Evolutionary conservation across 352 stramenopile species (phyloP), one percentile per base, ranked within the genome.

Genomic region (Phytophthora sp.): DNA sequence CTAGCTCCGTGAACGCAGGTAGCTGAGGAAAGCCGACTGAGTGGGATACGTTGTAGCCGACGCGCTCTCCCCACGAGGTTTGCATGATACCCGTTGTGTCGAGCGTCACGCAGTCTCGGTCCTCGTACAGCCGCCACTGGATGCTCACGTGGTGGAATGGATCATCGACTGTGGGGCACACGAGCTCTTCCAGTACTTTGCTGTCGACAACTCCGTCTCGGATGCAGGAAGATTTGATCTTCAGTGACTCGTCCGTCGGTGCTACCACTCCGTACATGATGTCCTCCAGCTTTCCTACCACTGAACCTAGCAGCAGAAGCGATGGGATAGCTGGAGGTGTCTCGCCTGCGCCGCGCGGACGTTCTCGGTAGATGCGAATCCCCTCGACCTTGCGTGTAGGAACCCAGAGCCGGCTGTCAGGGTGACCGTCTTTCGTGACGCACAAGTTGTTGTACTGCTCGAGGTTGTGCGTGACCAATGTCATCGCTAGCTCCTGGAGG

Each of bases 81-180:
- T 55, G 15, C 31, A 74, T 62, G 24, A 64, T 63, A 2, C 70
- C 66, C 17, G 66, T 71, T 3, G 70, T 66, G 26, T 78, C 70
- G 30, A 78, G 66, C 7, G 60, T 76, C 43, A 76, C 71, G 45
- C 67, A 76, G 62, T 79, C 70, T 4, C 69, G 65, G 30, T 67
- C 54, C 24, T 77, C 55, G 38, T 72, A 74, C 11, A 75, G 46
- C 15, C 66, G 43, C 72, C 72, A 80, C 43, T 72, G 61, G 39
- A 80, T 45, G 38, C 54, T 72, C 23, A 73, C 58, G 54, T 68
- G 50, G 44, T 69, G 67, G 52, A 77, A 73, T 27, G 72, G 67
- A 15, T 79, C 62, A n/a, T 76, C 57, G 0, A 64, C 28, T 1
- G 50, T 76, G 3, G 72, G 66, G 8, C 26, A 27, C 23, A 72